Evolutionary conservation across 176 grass and related monocot species (phyloP), one percentile per base, ranked within the genome.

Genomic region (Carex kokanica): DNA sequence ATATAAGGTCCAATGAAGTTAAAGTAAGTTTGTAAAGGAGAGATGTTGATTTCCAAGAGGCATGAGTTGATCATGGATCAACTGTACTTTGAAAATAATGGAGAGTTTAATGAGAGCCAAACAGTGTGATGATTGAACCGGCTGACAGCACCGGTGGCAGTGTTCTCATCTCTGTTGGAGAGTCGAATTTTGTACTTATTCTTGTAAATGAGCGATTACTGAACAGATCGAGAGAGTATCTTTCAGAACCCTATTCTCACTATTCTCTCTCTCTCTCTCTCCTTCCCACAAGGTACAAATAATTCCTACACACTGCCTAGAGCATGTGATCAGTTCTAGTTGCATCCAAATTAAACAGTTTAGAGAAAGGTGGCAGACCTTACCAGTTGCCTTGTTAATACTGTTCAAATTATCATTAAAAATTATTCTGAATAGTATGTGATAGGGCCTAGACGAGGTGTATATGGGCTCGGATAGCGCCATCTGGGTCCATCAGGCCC

Each of bases 261-360:
- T 66, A 6, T 34, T 66, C 63, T 65, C 63, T 65, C 71, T 52
- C 36, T 34, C 64, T 47, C 18, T 23, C 66, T 8, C 32, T 40
- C 31, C 8, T 34, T 1, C 73, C 15, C 51, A n/a, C 36, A 41
- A 43, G 31, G 31, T 63, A 41, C 80, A 68, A 49, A 51, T 82
- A 51, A 51, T 66, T 82, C 80, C 80, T 51, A 41, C 41, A 54
- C 15, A 82, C 80, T 55, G 60, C 38, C 9, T 51, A 11, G 2
- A 65, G 20, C 80, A 82, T 82, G 80, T 82, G 80, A 82, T 47
- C 24, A 68, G 78, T 63, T 81, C 78, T 80, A 47, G 25, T 81
- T 41, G 60, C 34, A 47, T 81, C 56, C 60, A 65, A 82, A n/a
- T n/a, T n/a, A n/a, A 82, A 65, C 60, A 62, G 23, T 31, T 65